Conservation (phyloP, 352 stramenopile species). For the Pythium folliculosum region DNA sequence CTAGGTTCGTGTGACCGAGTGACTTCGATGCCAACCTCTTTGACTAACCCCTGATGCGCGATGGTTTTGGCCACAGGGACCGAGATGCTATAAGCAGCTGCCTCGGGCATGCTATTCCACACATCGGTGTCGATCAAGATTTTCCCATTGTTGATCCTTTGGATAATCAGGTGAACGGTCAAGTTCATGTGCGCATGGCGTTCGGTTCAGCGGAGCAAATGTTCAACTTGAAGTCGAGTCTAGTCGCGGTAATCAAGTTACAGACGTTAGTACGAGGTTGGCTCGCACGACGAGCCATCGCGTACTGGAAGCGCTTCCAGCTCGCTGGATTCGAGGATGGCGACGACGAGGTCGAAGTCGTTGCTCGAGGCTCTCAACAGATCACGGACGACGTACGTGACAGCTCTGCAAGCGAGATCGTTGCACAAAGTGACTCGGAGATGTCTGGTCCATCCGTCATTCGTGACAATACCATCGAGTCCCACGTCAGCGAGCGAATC, state of each 20-base stretch:
- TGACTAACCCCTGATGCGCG: neutral
- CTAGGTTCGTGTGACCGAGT: neutral
- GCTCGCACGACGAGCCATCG: conserved; percentile 11
- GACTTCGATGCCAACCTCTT: neutral
- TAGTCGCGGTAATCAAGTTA: conserved; percentile 33
- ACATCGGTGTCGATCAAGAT: conserved; percentile 36
- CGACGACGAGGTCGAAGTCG: neutral
- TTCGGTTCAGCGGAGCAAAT: conserved; percentile 64
- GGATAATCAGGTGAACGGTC: conserved; percentile 33
- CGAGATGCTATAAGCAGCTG: neutral
- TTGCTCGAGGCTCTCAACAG: neutral
- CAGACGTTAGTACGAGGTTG: conserved; percentile 39
- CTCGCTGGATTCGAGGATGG: conserved; percentile 6
- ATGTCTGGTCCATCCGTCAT: neutral
- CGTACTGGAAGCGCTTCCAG: conserved; percentile 22
- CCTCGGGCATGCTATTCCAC: conserved; percentile 5
- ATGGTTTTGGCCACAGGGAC: conserved; percentile 6
- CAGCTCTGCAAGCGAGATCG: neutral
- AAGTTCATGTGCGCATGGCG: conserved; percentile 37
- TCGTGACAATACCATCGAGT: neutral
- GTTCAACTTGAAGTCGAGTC: conserved; percentile 33
- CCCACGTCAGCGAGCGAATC: neutral
- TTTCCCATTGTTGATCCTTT: conserved; percentile 52
- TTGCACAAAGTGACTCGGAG: neutral
- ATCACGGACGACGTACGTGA: neutral